These are phyloP conservation scores for Microbotryum intermedium DNA, from an alignment of 1,284 basidiomycete species.

Conservation along the genomic window DNA sequence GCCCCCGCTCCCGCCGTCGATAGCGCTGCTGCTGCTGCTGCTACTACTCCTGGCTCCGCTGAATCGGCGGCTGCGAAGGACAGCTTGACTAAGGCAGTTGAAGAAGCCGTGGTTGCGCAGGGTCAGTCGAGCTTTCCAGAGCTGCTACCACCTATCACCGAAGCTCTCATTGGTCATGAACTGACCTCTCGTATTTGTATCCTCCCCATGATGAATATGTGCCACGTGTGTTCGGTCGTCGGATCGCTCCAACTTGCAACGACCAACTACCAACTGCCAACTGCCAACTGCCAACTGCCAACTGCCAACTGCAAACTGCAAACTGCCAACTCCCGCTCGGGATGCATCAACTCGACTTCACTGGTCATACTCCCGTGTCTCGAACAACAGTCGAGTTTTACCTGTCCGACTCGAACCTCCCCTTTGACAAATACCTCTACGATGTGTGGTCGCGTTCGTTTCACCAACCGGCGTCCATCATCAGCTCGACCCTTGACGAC, in stretches of 20 bases:
- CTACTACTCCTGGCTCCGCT: no score
- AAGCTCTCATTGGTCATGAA: no score
- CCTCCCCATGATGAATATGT: neutral
- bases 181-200: neutral
- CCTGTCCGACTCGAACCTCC: conserved; percentile 91
- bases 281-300: neutral
- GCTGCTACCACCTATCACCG: neutral
- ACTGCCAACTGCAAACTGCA: no score
- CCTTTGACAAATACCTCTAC: conserved; percentile 98
- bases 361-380: neutral
- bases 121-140: conserved; percentile 5
- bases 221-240: no score
- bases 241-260: neutral
- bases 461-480: conserved; percentile 20
- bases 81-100: neutral
- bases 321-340: no score
- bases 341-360: no score
- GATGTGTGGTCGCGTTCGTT: conserved; percentile 21
- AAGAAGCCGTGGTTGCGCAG: conserved; percentile 25
- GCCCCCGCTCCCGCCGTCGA: no score
- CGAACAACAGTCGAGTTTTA: conserved; percentile 81
- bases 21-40: no score
- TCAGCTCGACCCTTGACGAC: conserved; percentile 28
- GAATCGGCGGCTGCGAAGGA: no score
- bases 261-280: no score